These are phyloP conservation scores for Alternaria viburni DNA, from an alignment of 2,329 filamentous ascomycete species.

Conservation along the genomic window DNA sequence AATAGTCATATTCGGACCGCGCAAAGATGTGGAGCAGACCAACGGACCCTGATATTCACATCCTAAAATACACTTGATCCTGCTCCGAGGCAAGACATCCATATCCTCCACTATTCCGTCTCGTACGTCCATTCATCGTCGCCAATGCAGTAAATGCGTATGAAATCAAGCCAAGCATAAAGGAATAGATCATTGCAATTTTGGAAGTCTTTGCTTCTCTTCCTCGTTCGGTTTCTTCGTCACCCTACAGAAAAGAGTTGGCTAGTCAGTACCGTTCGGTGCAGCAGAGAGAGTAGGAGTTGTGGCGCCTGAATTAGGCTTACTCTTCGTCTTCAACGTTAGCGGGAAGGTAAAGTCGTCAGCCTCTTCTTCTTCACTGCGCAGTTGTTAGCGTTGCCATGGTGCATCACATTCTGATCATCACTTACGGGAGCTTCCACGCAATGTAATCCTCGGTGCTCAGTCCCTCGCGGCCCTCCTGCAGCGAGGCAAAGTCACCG, in stretches of 20 bases:
- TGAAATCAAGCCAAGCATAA: constrained; percentile 8
- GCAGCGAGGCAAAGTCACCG: constrained; percentile 93
- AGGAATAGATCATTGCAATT: constrained; percentile 18
- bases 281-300: constrained; percentile 34
- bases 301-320: constrained; percentile 37
- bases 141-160: constrained; percentile 9
- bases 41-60: constrained; percentile 6
- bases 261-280: constrained; percentile 38
- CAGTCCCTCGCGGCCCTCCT: constrained; percentile 90
- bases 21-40: neutral
- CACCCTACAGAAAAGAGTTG: constrained; percentile 5
- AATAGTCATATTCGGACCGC: neutral
- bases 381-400: constrained; percentile 37
- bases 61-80: constrained; percentile 9
- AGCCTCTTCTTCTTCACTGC: constrained; percentile 82
- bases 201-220: constrained; percentile 5
- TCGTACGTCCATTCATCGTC: neutral
- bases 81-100: neutral
- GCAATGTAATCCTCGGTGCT: constrained; percentile 97
- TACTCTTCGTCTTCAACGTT: constrained; percentile 62
- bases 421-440: constrained; percentile 94
- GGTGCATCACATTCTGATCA: neutral
- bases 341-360: constrained; percentile 77
- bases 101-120: neutral
- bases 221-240: constrained; percentile 5